Conservation (phyloP, 1,284 basidiomycete genomes). For the Trametes pubescens region DNA sequence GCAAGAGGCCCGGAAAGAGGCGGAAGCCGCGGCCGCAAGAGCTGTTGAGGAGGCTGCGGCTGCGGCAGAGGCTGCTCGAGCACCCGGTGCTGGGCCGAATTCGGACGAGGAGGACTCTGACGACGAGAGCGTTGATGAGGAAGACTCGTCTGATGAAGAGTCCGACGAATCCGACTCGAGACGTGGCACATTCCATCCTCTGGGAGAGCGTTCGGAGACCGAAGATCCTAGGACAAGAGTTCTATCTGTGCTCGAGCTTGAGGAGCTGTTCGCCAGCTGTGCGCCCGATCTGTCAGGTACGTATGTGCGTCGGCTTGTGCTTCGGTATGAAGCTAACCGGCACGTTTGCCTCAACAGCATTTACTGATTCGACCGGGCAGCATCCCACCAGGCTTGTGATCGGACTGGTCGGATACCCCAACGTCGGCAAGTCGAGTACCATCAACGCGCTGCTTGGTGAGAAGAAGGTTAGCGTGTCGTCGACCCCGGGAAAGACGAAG, state of each 20-base stretch:
- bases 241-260: slow-evolving; percentile 89
- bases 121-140: slow-evolving; percentile 37
- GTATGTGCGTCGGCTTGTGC: slow-evolving; percentile 32
- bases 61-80: slow-evolving; percentile 46
- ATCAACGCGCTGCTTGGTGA: slow-evolving; percentile 97
- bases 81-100: slow-evolving; percentile 44
- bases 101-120: slow-evolving; percentile 21
- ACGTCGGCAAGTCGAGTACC: slow-evolving; percentile 97
- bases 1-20: slow-evolving; percentile 76
- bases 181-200: slow-evolving; percentile 44
- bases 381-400: slow-evolving; percentile 80
- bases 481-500: slow-evolving; percentile 98
- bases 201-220: slow-evolving; percentile 57
- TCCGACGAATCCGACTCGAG: slow-evolving; percentile 9
- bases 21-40: slow-evolving; percentile 47
- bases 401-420: slow-evolving; percentile 98
- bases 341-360: slow-evolving; percentile 54
- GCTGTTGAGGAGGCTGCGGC: slow-evolving; percentile 28
- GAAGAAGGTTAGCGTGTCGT: slow-evolving; percentile 97
- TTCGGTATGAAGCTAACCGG: not conserved
- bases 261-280: slow-evolving; percentile 81
- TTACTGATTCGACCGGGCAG: slow-evolving; percentile 69
- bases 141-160: slow-evolving; percentile 31
- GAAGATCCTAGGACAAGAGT: slow-evolving; percentile 81
- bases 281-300: slow-evolving; percentile 83